Base-by-base conservation (phyloP, 2,329 filamentous ascomycete species). In the Colletotrichum cereale region DNA sequence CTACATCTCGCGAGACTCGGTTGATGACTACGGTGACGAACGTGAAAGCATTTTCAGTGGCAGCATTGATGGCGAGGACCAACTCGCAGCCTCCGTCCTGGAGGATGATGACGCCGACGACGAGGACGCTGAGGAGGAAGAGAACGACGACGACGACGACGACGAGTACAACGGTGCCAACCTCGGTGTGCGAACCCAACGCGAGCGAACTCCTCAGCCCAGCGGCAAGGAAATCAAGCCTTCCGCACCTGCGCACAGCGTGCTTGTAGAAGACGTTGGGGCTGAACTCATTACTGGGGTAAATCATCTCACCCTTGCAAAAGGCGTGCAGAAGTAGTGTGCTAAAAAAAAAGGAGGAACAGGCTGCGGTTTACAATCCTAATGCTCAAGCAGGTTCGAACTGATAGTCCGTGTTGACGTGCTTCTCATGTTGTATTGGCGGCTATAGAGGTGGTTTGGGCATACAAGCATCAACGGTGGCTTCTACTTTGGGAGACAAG, bases 251-350 rank as follows among this genome's bases (percentile, higher is more conserved):
- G 75, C 60, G 66, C 62, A 60, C 61, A 72, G 47, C 58, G 73
- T 66, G 74, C 75, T 80, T 31, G 78, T 83, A 7, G 80, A 84
- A 71, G 89, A 91, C 74, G 66, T 84, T 14, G 81, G 83, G 65
- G 89, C 88, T 2, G 88, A 91, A 78, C 75, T 89, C 36, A 90
- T 91, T 65, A 90, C 88, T 24, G 89, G 89, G 66, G 79, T 91
- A 80, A 84, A 85, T 80, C 83, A 88, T 72, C 78, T 91, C 62
- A 82, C 83, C 62, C 74, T 88, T 44, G 84, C 86, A 69, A 83
- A 83, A 75, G 81, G 80, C 63, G 74, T 71, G 62, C 75, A 76
- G 71, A 77, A 76, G 72, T 72, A 73, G 70, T 71, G 70, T 66
- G 66, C 70, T 73, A 73, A 74, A 73, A 73, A 74, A 73, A 65